phyloP scores from a whole-genome alignment of 2,329 filamentous ascomycete genomes.

The Fusarium haematococcum region DNA sequence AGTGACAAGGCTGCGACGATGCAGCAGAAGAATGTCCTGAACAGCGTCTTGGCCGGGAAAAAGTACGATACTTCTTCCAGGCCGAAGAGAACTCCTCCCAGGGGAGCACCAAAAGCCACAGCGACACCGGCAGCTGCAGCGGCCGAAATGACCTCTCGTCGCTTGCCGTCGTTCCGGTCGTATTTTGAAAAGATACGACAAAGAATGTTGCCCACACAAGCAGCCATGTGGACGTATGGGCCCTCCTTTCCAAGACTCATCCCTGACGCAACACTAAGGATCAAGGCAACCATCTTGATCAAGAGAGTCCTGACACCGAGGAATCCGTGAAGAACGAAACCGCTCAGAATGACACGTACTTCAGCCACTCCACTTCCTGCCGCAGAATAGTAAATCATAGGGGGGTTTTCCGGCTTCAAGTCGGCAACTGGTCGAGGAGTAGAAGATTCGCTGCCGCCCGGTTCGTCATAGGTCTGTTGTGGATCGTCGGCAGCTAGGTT shows the following conservation, averaged over 20 bases:
- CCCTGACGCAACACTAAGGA: slow-evolving; percentile 91
- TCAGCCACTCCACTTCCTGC: slow-evolving; percentile 97
- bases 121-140: slow-evolving; percentile 92
- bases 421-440: slow-evolving; percentile 56
- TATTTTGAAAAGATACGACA: slow-evolving; percentile 97
- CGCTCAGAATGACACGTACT: slow-evolving; percentile 97
- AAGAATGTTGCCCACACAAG: slow-evolving; percentile 93
- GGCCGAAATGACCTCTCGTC: slow-evolving; percentile 92
- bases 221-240: slow-evolving; percentile 96
- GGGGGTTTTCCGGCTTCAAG: slow-evolving; percentile 59
- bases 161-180: slow-evolving; percentile 91
- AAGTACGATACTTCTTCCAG: slow-evolving; percentile 97
- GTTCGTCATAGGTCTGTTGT: slow-evolving; percentile 53
- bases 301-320: slow-evolving; percentile 88
- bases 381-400: slow-evolving; percentile 95
- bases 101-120: slow-evolving; percentile 91
- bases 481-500: slow-evolving; percentile 79
- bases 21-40: slow-evolving; percentile 98
- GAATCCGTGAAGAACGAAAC: slow-evolving; percentile 96
- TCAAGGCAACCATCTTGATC: slow-evolving; percentile 84
- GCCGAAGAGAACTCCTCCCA: slow-evolving; percentile 90
- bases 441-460: slow-evolving; percentile 57
- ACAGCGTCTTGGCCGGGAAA: slow-evolving; percentile 96
- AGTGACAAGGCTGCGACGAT: slow-evolving; percentile 91
- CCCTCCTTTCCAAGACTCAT: slow-evolving; percentile 94